These are phyloP conservation scores for Paxillus ammoniavirescens DNA, from an alignment of 768 basidiomycete genomes.

Conservation along the genomic window DNA sequence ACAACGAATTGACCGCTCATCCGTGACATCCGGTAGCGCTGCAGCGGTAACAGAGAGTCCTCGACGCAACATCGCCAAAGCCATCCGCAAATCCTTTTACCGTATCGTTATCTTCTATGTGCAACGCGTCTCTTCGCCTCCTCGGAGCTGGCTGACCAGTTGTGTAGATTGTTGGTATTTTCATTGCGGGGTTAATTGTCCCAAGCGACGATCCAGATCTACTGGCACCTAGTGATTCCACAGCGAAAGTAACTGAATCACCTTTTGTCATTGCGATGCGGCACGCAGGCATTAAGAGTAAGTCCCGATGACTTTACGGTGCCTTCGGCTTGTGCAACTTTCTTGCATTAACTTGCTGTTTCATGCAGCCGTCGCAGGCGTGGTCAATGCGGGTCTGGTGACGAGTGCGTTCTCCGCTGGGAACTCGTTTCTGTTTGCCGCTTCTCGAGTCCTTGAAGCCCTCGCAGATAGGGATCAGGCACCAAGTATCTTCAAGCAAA, in stretches of 20 bases:
- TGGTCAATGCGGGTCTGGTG: slow-evolving; percentile 73
- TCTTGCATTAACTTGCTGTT: too few species aligned
- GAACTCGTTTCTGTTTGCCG: slow-evolving; percentile 60
- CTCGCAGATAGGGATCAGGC: slow-evolving; percentile 48
- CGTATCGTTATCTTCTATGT: slow-evolving; percentile 80
- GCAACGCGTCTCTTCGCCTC: slow-evolving; percentile 13
- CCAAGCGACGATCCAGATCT: slow-evolving; percentile 52
- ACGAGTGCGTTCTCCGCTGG: slow-evolving; percentile 72
- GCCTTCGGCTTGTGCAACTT: neutral
- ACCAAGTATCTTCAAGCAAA: slow-evolving; percentile 46
- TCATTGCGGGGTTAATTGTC: slow-evolving; percentile 75
- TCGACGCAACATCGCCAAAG: slow-evolving; percentile 73
- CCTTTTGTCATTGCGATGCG: slow-evolving; percentile 83
- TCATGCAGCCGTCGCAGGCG: slow-evolving; percentile 49
- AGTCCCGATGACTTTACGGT: neutral
- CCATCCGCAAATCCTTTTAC: slow-evolving; percentile 75
- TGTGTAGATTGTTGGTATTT: slow-evolving; percentile 60
- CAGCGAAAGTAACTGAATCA: slow-evolving; percentile 40
- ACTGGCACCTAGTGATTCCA: slow-evolving; percentile 27
- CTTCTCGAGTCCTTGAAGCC: slow-evolving; percentile 40
- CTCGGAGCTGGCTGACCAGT: neutral
- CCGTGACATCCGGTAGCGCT: slow-evolving; percentile 40
- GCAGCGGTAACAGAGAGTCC: slow-evolving; percentile 79
- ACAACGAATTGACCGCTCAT: slow-evolving; percentile 1
- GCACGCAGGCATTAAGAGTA: slow-evolving; percentile 63